Conservation (phyloP, 441 rosid species). For the Euphorbia celastroides region DNA sequence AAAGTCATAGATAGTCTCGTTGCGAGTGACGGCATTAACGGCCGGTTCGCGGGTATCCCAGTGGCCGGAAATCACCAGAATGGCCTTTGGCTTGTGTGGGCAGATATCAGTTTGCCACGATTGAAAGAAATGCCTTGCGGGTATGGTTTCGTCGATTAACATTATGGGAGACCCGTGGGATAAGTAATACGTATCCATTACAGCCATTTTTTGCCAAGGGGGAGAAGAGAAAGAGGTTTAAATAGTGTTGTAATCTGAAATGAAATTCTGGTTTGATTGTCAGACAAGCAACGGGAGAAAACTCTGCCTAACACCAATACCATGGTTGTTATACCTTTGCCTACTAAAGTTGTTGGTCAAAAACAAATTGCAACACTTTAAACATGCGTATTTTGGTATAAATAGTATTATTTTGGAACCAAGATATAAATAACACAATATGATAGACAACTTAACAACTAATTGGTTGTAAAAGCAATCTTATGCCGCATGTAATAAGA, state of each 20-base stretch:
- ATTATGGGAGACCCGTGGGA: constrained; percentile 85
- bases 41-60: constrained; percentile 80
- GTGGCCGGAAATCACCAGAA: constrained; percentile 73
- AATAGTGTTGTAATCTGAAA: too few species aligned
- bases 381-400: too few species aligned
- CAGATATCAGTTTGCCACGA: constrained; percentile 45
- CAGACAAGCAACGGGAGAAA: too few species aligned
- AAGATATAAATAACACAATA: too few species aligned
- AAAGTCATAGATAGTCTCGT: constrained; percentile 75
- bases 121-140: constrained; percentile 62
- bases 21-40: constrained; percentile 49
- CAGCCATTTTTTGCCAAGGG: not conserved
- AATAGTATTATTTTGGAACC: too few species aligned
- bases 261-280: not conserved
- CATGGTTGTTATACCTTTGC: too few species aligned
- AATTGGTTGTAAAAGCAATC: too few species aligned
- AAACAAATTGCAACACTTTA: too few species aligned
- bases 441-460: too few species aligned
- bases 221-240: not conserved
- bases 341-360: too few species aligned
- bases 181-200: constrained; percentile 53
- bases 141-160: constrained; percentile 56
- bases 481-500: too few species aligned
- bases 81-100: constrained; percentile 49
- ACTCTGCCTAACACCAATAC: too few species aligned